A percentile compares a stretch with the other conserved stretches of the same genome.
Conservation (phyloP, 805 yeast species). For the Lachancea fermentati region DNA sequence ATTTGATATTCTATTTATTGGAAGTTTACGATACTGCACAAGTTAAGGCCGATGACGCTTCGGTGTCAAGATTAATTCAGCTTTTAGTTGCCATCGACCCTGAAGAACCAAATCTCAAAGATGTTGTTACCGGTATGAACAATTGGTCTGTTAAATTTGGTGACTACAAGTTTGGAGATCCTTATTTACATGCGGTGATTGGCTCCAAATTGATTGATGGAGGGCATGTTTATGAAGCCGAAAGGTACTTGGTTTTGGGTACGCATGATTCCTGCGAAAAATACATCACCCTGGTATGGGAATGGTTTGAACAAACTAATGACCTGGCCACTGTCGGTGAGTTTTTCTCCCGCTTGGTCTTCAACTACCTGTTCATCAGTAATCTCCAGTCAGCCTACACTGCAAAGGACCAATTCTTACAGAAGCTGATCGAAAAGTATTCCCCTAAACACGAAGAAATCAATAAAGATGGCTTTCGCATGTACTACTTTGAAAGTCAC, state of each 20-base stretch:
- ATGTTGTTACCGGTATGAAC: conserved; percentile 58
- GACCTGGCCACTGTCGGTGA: conserved; percentile 27
- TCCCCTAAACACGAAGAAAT: conserved; percentile 21
- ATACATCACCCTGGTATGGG: conserved; percentile 40
- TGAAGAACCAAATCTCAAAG: conserved; percentile 56
- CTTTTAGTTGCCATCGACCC: conserved; percentile 40
- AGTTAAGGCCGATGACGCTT: conserved; percentile 36
- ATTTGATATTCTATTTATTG: conserved; percentile 64
- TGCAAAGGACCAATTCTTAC: conserved; percentile 36
- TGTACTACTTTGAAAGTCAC: conserved; percentile 35
- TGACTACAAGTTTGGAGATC: conserved; percentile 60
- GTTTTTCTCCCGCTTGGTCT: conserved; percentile 51
- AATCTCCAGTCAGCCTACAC: conserved; percentile 56
- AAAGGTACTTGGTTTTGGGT: conserved; percentile 64
- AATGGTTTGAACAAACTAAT: conserved; percentile 38
- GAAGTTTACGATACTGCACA: conserved; percentile 57
- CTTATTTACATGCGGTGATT: conserved; percentile 64
- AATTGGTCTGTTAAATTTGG: conserved; percentile 58
- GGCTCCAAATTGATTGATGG: conserved; percentile 58
- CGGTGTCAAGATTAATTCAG: conserved; percentile 45
- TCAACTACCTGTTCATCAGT: conserved; percentile 66
- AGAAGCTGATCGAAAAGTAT: conserved; percentile 24
- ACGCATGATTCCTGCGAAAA: conserved; percentile 48
- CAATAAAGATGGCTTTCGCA: conserved; percentile 28
- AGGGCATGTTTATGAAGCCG: conserved; percentile 58